Base-by-base conservation (phyloP, 108 stramenopile species). In the Cyclotella baltica region DNA sequence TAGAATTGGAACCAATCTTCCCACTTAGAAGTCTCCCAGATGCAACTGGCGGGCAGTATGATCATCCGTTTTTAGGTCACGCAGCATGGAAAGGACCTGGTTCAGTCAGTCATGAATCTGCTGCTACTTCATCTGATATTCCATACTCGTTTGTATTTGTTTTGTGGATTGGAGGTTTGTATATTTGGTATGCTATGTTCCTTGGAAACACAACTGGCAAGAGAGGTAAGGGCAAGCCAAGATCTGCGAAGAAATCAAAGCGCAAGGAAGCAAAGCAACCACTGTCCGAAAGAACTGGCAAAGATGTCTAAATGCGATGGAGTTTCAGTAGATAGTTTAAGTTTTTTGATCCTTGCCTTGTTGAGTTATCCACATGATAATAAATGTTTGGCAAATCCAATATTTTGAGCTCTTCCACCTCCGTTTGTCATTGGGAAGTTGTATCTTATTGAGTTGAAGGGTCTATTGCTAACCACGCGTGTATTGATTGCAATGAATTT, bases 1-100 rank as follows among this genome's bases (percentile, higher is more conserved):
- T 95, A 55, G 91, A 95, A 55, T 83, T 88, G 9, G 90, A 95
- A 75, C 93, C 93, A 16, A 89, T 90, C 38, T 95, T 86, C 75
- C 86, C 90, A 1, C 38, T 92, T 62, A 72, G 93, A 51, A 91
- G 88, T 16, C 73, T 90, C 19, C 69, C 86, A 11, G 62, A 75
- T 48, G 86, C 78, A n/a, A 72, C 70, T 40, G 77, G 80, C 33
- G 65, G 57, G 25, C 74, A 81, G 30, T 80, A 85, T 52, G 78
- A 77, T 64, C 67, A 75, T 36, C 74, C 61, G 2, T 76, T 74
- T 61, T 36, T 65, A 68, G 75, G 81, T 25, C 52, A 83, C 53
- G 70, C 56, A 3, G 69, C 74, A 2, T 75, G 80, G 80, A 69
- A 64, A 18, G 73, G 59, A 13, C 25, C 62, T 46, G 38, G 36